Conservation (phyloP, 345 rosid genomes). For the Firmiana major region DNA sequence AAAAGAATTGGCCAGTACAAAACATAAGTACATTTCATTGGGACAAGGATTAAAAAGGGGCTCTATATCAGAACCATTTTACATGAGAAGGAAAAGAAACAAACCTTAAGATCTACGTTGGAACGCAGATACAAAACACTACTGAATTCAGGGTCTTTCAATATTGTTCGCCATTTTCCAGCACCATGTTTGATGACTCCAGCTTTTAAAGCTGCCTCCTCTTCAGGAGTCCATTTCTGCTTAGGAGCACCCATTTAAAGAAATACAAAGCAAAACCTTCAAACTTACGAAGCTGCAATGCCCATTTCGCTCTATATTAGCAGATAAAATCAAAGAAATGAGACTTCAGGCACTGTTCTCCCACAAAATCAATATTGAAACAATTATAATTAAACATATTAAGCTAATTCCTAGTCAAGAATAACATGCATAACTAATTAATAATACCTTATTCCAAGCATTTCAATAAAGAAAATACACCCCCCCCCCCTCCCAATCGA, state of each 20-base stretch:
- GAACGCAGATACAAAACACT: constrained; percentile 82
- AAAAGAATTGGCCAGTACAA: constrained; percentile 14
- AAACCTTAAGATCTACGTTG: constrained; percentile 96
- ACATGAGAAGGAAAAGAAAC: neutral
- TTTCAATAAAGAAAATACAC: neutral
- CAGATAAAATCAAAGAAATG: neutral
- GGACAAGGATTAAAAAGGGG: neutral
- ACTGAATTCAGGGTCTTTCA: constrained; percentile 92
- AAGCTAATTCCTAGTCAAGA: neutral
- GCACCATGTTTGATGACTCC: constrained; percentile 95
- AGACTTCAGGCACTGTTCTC: neutral
- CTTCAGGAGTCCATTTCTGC: constrained; percentile 98
- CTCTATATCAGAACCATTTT: neutral
- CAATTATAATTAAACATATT: neutral
- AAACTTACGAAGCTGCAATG: constrained; percentile 8
- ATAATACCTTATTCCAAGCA: neutral
- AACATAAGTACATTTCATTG: neutral
- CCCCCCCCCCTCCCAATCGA: neutral
- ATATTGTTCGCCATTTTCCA: constrained; percentile 89
- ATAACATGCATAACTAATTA: neutral
- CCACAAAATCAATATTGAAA: neutral
- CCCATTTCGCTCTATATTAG: neutral
- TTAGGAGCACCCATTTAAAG: constrained; percentile 94
- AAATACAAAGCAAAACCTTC: constrained; percentile 6
- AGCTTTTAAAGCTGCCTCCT: constrained; percentile 90